Conservation (phyloP, 192 early-diverging fungal genomes). For the Coemansia erecta region DNA sequence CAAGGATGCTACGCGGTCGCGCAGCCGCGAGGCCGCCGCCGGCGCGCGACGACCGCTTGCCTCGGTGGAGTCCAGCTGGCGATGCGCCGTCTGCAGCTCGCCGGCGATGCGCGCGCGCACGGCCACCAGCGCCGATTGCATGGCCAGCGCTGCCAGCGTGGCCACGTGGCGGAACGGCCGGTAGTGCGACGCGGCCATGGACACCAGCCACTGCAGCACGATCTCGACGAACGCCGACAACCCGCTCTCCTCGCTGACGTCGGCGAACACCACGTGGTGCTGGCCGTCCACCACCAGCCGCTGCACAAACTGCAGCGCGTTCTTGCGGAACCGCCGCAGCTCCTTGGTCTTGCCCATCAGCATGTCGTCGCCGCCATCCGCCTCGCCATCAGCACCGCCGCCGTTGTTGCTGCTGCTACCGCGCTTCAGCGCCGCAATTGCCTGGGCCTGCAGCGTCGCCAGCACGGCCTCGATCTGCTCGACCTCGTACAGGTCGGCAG, state of each 20-base stretch:
- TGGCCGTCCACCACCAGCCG: conserved; percentile 59
- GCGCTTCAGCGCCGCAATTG: conserved; percentile 26
- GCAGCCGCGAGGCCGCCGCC: conserved; percentile 22
- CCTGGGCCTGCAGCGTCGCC: conserved; percentile 55
- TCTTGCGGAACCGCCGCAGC: conserved; percentile 64
- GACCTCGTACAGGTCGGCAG: conserved; percentile 58
- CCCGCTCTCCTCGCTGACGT: conserved; percentile 26
- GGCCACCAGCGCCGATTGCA: conserved; percentile 68
- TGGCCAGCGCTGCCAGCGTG: conserved; percentile 64
- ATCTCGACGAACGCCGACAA: conserved; percentile 58
- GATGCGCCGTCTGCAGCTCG: conserved; percentile 63
- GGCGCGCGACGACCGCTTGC: conserved; percentile 24
- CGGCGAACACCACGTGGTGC: conserved; percentile 62
- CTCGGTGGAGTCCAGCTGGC: conserved; percentile 66
- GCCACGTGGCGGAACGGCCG: conserved; percentile 91
- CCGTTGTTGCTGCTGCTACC: not conserved
- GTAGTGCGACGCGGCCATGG: conserved; percentile 73
- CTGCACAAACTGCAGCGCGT: conserved; percentile 68
- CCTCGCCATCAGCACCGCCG: conserved; percentile 44
- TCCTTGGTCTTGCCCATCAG: conserved; percentile 68
- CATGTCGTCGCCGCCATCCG: conserved; percentile 66
- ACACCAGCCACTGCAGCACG: conserved; percentile 62
- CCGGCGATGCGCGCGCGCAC: conserved; percentile 58
- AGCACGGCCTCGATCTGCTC: conserved; percentile 54
- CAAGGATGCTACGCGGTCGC: conserved; percentile 39